phyloP scores from a whole-genome alignment of 1,284 basidiomycete genomes.

The Sporisorium graminicola region DNA sequence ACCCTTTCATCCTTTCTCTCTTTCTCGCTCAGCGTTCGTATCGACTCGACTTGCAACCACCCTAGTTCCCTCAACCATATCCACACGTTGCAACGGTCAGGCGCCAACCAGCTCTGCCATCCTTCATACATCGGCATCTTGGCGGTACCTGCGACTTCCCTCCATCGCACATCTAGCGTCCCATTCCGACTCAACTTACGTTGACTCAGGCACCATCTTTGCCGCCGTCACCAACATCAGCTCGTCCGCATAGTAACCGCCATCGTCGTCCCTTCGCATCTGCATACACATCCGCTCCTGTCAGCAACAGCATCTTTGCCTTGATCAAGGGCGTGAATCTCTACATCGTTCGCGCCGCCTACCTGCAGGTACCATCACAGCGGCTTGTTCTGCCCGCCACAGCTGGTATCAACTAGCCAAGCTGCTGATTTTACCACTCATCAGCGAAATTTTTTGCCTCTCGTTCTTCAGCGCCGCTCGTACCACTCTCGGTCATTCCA shows the following conservation, averaged over 20 bases:
- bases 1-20: neutral
- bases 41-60: neutral
- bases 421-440: neutral
- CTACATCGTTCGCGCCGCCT: neutral
- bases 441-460: neutral
- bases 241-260: neutral
- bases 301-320: conserved; percentile 10
- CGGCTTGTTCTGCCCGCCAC: neutral
- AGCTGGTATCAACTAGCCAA: neutral
- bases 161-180: neutral
- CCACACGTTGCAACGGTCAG: neutral
- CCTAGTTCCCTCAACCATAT: neutral
- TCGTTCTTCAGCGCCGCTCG: neutral
- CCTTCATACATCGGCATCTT: neutral
- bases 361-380: neutral
- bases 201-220: neutral
- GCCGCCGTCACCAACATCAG: neutral
- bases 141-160: neutral
- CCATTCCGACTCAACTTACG: neutral
- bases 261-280: conserved; percentile 15
- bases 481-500: neutral
- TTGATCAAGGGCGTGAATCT: neutral
- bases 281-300: conserved; percentile 13
- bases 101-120: neutral
- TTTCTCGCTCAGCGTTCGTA: neutral